Evolutionary conservation across 495 filamentous ascomycete species (phyloP).

Genomic region (Penicillium herquei): DNA sequence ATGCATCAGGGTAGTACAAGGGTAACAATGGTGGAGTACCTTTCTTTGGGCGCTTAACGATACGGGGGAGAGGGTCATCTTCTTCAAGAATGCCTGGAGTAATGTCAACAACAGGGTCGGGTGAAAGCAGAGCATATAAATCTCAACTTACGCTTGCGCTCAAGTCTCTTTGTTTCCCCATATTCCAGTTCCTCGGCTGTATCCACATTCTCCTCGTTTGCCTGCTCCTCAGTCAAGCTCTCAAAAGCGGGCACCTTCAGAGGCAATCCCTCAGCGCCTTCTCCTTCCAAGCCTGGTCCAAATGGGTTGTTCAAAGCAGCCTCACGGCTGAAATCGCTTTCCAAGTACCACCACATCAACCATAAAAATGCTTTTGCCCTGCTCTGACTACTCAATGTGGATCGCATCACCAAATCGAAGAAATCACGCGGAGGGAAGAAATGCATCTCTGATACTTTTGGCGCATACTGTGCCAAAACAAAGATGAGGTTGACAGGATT

Average conservation of each 20-base stretch:
- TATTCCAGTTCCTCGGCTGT: conserved; percentile 81
- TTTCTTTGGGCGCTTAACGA: conserved; percentile 58
- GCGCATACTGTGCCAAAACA: conserved; percentile 85
- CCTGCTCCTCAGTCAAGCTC: conserved; percentile 72
- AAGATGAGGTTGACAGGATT: conserved; percentile 98
- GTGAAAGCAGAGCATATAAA: neutral
- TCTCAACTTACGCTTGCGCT: conserved; percentile 64
- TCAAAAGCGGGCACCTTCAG: conserved; percentile 82
- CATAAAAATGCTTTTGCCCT: conserved; percentile 90
- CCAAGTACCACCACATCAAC: conserved; percentile 99
- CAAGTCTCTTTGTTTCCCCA: conserved; percentile 78
- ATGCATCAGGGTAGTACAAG: neutral
- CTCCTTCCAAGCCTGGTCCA: conserved; percentile 66
- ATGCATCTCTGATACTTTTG: conserved; percentile 88
- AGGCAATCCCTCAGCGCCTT: conserved; percentile 60
- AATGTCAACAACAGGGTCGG: conserved; percentile 9
- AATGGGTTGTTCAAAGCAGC: conserved; percentile 87
- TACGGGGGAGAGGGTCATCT: conserved; percentile 57
- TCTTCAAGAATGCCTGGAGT: conserved; percentile 56
- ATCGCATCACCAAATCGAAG: conserved; percentile 93
- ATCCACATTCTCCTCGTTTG: conserved; percentile 85
- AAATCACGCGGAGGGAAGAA: conserved; percentile 87
- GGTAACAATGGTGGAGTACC: conserved; percentile 22
- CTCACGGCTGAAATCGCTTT: conserved; percentile 86
- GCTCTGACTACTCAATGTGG: conserved; percentile 75